Evolutionary conservation across 345 rosid genomes (phyloP).

Genomic region (Fremontodendron californicum): DNA sequence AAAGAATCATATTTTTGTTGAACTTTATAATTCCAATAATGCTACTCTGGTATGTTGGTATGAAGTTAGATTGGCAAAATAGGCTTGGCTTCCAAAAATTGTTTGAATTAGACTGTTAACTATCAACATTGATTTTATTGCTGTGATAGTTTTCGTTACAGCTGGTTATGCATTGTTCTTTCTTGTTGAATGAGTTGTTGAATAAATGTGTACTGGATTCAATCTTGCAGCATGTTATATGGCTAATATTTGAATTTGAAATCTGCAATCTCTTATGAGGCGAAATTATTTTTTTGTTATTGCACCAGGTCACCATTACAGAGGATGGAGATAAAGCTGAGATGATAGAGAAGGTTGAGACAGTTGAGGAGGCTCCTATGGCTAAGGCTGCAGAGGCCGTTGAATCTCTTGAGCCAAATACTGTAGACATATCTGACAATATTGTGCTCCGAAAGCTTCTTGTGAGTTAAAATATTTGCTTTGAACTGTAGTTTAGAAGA

Average conservation of each 20-base stretch:
- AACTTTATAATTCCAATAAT: not conserved
- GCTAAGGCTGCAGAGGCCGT: conserved; percentile 19
- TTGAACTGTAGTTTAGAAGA: conserved; percentile 20
- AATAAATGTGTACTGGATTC: not conserved
- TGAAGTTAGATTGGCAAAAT: not conserved
- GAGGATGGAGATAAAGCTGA: conserved; percentile 36
- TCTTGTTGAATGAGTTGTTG: not conserved
- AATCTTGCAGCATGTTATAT: not conserved
- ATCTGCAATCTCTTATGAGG: not conserved
- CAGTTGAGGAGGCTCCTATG: conserved; percentile 30
- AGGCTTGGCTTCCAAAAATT: not conserved
- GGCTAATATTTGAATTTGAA: not conserved
- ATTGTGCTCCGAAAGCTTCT: conserved; percentile 84
- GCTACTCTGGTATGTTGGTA: not conserved
- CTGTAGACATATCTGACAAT: conserved; percentile 43
- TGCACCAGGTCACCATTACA: conserved; percentile 32
- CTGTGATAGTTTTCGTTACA: not conserved
- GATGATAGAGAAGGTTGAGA: conserved; percentile 23
- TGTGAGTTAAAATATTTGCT: conserved; percentile 59
- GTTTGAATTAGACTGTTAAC: not conserved
- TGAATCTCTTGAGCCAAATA: conserved; percentile 25
- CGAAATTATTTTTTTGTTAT: not conserved
- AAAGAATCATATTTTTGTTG: not conserved
- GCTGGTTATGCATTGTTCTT: not conserved
- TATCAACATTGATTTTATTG: not conserved